Evolutionary conservation across 148 eudicot species (phyloP).

Genomic region (Spergularia bocconei): DNA sequence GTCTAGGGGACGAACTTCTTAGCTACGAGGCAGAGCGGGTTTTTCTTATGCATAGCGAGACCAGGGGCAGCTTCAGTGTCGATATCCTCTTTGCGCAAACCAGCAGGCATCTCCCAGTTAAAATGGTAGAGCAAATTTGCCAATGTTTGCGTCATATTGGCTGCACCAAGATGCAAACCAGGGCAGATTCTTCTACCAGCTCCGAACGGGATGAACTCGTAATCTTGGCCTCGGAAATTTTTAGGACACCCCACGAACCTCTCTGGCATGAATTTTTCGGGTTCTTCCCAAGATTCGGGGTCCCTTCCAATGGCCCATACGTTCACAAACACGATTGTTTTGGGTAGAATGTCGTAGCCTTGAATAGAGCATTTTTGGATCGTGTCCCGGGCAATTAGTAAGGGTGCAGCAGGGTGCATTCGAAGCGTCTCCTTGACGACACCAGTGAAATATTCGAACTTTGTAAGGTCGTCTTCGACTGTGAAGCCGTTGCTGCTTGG

Average conservation of each 20-base stretch:
- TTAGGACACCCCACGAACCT: constrained; percentile 33
- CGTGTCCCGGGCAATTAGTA: constrained; percentile 31
- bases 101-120: constrained; percentile 40
- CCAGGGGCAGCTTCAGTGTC: constrained; percentile 38
- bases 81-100: constrained; percentile 30
- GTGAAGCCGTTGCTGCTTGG: constrained; percentile 17
- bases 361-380: constrained; percentile 24
- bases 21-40: constrained; percentile 32
- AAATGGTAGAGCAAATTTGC: constrained; percentile 40
- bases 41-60: constrained; percentile 40
- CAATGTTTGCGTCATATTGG: constrained; percentile 32
- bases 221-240: constrained; percentile 31
- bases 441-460: constrained; percentile 31
- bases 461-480: constrained; percentile 26
- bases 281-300: constrained; percentile 36
- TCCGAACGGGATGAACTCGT: constrained; percentile 39
- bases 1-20: constrained; percentile 12
- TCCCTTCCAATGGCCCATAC: constrained; percentile 38
- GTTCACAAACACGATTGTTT: constrained; percentile 32
- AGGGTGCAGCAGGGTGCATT: constrained; percentile 34
- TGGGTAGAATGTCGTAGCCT: constrained; percentile 35
- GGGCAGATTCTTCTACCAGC: constrained; percentile 47
- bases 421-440: constrained; percentile 40
- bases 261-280: constrained; percentile 32
- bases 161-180: constrained; percentile 30